Conservation (phyloP, 2,329 filamentous ascomycete genomes). For the Xylaria sp. region DNA sequence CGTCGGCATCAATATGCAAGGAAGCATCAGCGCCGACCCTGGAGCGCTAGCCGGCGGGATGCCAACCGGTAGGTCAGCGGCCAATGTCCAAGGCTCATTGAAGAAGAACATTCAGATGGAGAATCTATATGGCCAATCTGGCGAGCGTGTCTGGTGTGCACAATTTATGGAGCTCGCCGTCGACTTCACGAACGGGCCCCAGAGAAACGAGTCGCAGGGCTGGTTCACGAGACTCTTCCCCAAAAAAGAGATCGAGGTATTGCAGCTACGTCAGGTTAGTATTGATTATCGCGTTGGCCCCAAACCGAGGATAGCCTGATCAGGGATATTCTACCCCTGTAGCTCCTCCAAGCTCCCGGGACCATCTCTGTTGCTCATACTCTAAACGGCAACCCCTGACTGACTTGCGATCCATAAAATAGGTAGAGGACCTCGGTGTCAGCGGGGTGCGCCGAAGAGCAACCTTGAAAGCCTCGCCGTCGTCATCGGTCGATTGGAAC, state of each 20-base stretch:
- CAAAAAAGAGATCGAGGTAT: conserved; percentile 21
- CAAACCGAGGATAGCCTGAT: neutral
- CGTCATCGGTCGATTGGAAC: conserved; percentile 27
- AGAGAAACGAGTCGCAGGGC: conserved; percentile 17
- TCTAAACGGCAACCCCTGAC: neutral
- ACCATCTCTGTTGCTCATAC: neutral
- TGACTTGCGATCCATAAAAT: conserved; percentile 10
- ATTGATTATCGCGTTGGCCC: neutral
- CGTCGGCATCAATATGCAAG: conserved; percentile 17
- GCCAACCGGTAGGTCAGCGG: conserved; percentile 23
- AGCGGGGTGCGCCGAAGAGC: conserved; percentile 26
- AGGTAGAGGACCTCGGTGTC: conserved; percentile 32
- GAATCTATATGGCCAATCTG: conserved; percentile 26
- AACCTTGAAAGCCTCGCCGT: conserved; percentile 8
- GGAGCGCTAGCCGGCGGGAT: conserved; percentile 18
- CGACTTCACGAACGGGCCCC: conserved; percentile 28
- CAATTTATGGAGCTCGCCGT: conserved; percentile 36
- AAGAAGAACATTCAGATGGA: conserved; percentile 23
- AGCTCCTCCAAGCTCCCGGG: neutral
- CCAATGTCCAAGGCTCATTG: conserved; percentile 10
- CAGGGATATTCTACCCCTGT: neutral
- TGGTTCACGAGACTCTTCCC: conserved; percentile 26
- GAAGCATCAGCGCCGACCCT: conserved; percentile 19
- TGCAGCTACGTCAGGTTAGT: conserved; percentile 30
- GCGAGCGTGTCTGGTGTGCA: conserved; percentile 32